Evolutionary conservation across 352 stramenopile genomes (phyloP), one percentile per base, ranked within the genome.

Genomic region (Phytopythium sindhum): DNA sequence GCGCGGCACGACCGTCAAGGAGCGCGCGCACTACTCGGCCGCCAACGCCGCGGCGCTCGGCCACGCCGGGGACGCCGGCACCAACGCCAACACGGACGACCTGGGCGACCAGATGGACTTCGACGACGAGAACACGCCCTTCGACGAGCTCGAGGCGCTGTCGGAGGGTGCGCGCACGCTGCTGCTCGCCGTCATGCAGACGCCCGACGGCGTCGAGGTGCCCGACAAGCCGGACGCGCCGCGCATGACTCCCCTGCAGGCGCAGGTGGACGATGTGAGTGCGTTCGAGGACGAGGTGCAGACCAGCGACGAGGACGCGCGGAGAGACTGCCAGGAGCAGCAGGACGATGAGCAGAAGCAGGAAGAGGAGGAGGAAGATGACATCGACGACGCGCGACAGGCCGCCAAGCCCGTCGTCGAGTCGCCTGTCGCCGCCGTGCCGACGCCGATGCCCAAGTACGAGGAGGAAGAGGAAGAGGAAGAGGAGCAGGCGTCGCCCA

Each of bases 101-200:
- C 14, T 60, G 54, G 54, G 35, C 35, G 54, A 60, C 24, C 54
- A 60, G 14, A 60, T 60, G 54, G 80, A 93, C 35, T 66, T 91
- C 42, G 84, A 93, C 26, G 85, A 96, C 8, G 88, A 96, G 61
- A 90, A 89, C 33, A 88, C 80, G 15, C 79, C 78, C 8, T 90
- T 96, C 68, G 86, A 96, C 57, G 88, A 96, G 64, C 72, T 96
- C 50, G 86, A 96, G 69, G 88, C 88, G 21, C 65, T 96, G 4
- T 96, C 88, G 4, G 88, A 96, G 61, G 88, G 88, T 35, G 88
- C 88, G 12, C 84, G 86, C 24, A 96, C 88, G 45, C 68, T 96
- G 47, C 52, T 96, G 44, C 70, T 96, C 56, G 88, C 88, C 35
- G 86, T 96, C 7, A 96, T 96, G 88, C 86, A 95, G 59, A 96